Evolutionary conservation across 164 flowering plant genomes (phyloP).

Genomic region (Cinnamomum micranthum): DNA sequence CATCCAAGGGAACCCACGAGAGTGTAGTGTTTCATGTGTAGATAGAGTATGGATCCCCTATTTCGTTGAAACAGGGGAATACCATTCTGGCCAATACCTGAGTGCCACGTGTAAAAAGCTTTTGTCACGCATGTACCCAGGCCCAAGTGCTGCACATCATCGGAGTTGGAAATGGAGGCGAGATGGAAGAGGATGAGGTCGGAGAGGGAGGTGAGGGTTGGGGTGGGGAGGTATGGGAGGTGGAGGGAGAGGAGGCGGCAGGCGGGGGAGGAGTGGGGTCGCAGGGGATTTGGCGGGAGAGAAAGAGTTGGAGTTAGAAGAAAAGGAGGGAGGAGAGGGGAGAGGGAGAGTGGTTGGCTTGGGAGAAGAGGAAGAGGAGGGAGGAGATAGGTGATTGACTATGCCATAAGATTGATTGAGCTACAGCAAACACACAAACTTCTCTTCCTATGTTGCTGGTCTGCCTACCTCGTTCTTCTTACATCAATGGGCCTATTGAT

Average conservation of each 20-base stretch:
- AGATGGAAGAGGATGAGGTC: conserved; percentile 37
- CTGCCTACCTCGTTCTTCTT: too few relatives aligned
- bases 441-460: background rate
- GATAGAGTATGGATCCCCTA: too few relatives aligned
- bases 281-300: conserved; percentile 46
- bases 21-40: too few relatives aligned
- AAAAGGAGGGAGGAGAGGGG: conserved; percentile 48
- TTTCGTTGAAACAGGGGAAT: too few relatives aligned
- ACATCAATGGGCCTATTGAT: too few relatives aligned
- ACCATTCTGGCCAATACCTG: too few relatives aligned
- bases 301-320: conserved; percentile 46
- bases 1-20: too few relatives aligned
- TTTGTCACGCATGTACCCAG: too few relatives aligned
- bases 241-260: conserved; percentile 39
- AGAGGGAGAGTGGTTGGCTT: background rate
- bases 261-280: conserved; percentile 43
- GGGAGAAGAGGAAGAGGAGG: too few relatives aligned
- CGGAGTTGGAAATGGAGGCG: conserved; percentile 25
- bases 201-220: conserved; percentile 22
- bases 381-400: background rate
- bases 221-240: conserved; percentile 22
- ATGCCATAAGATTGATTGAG: background rate
- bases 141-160: conserved; percentile 41
- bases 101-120: too few relatives aligned
- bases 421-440: background rate